phyloP scores from a whole-genome alignment of 2,329 filamentous ascomycete species.

The Epichloe glyceriae region DNA sequence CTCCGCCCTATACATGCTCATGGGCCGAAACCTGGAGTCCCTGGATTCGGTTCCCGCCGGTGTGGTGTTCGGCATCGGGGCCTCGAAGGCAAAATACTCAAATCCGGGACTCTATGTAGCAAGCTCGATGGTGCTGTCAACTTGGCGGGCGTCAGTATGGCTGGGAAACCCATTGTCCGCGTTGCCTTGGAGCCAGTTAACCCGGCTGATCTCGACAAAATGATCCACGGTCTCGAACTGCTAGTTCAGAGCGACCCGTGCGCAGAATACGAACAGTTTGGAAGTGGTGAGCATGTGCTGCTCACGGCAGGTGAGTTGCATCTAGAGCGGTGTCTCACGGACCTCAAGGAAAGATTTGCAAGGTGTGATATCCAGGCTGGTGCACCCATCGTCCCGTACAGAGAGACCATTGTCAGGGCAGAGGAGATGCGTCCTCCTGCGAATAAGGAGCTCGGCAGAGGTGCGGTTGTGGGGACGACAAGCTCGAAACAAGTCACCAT shows the following conservation, averaged over 20 bases:
- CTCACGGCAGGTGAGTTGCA: conserved; percentile 90
- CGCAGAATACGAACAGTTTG: conserved; percentile 86
- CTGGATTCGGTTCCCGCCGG: conserved; percentile 79
- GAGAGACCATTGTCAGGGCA: conserved; percentile 77
- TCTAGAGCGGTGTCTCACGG: conserved; percentile 84
- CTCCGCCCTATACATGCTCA: conserved; percentile 83
- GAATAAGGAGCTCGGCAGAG: conserved; percentile 76
- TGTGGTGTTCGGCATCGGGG: conserved; percentile 93
- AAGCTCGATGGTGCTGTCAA: conserved; percentile 79
- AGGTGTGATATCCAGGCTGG: conserved; percentile 90
- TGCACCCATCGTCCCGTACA: conserved; percentile 87
- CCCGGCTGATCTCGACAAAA: conserved; percentile 82
- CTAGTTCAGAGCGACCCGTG: conserved; percentile 93
- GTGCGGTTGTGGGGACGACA: conserved; percentile 61
- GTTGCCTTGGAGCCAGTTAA: conserved; percentile 91
- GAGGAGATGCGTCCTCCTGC: conserved; percentile 86
- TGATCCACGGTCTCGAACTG: conserved; percentile 77
- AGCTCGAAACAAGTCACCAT: conserved; percentile 78
- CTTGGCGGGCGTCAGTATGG: conserved; percentile 69
- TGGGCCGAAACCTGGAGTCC: conserved; percentile 80
- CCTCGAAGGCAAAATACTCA: conserved; percentile 84
- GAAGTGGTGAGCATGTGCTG: conserved; percentile 88
- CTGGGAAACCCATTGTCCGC: conserved; percentile 81
- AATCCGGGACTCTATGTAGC: conserved; percentile 87
- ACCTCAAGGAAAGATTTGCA: conserved; percentile 84